Base-by-base conservation (phyloP, 2,329 filamentous ascomycete genomes). In the Penicillium sp. region DNA sequence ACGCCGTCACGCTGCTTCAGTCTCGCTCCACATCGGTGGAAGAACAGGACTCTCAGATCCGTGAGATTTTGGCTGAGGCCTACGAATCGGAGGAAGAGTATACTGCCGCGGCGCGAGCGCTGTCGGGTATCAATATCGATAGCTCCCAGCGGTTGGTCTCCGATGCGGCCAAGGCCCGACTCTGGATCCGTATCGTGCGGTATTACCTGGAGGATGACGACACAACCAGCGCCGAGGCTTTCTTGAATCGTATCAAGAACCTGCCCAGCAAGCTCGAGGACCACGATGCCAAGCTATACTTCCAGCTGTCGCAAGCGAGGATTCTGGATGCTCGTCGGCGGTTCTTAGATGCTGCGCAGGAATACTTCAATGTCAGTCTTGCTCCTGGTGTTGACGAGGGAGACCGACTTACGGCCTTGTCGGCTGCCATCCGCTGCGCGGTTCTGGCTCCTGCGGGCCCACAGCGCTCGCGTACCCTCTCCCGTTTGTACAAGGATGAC, bases 121-220 rank as follows among this genome's bases (percentile, higher is more conserved):
- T 98, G 6, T 82, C 89, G 63, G 86, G 85, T 32, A 95, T 97
- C 60, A 87, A 90, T 29, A 83, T 97, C 41, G 92, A 98, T 66
- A 87, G 82, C 49, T 91, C 90, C 2, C 90, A 95, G 74, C 86
- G 92, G 42, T 84, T 87, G 49, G 84, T 96, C 31, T 83, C 84
- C 25, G 85, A 90, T 66, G 83, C 88, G 61, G 87, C 92, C 59
- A 91, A 90, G 72, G 89, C 89, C 7, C 78, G 79, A 47, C 82
- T 93, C 47, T 97, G 92, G 89, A 87, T 97, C 60, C 88, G 92
- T 52, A 95, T 98, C 66, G 90, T 95, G 66, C 83, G 93, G 54
- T 87, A 95, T 75, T 95, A 93, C 68, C 81, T 98, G 54, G 92
- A 98, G 74, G 89, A 91, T 42, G 92, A 95, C 67, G 91, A 97